Percentiles rank a stretch among this genome's conserved stretches.
Conservation (phyloP, 176 grass and related monocot species). For the Phyllostachys edulis region DNA sequence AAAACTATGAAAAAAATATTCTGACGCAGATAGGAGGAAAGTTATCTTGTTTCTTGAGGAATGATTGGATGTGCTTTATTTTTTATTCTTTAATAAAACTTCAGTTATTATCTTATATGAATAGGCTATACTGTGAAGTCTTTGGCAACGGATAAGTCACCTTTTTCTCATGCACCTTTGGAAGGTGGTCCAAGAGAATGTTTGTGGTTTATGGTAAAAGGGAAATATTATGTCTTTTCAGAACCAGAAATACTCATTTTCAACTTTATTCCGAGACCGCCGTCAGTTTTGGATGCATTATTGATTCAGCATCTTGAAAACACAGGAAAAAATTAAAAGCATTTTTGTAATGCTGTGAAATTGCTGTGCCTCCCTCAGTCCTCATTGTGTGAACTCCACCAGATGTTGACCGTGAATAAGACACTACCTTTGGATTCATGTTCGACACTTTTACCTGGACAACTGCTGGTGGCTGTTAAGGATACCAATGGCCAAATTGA, state of each 20-base stretch:
- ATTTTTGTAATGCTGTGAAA: background rate
- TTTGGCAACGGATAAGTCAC: background rate
- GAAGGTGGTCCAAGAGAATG: background rate
- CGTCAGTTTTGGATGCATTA: background rate
- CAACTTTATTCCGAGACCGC: background rate
- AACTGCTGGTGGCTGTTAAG: background rate
- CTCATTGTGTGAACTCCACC: background rate
- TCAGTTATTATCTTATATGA: background rate
- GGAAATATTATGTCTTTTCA: background rate
- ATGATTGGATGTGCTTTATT: background rate
- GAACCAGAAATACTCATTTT: slow-evolving; percentile 5
- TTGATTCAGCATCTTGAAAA: background rate
- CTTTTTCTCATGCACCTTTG: background rate
- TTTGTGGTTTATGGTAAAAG: background rate
- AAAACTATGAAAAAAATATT: too few relatives aligned
- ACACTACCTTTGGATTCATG: background rate
- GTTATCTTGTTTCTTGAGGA: background rate
- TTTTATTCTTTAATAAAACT: background rate
- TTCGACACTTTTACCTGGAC: background rate
- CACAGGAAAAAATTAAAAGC: background rate
- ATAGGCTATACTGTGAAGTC: background rate
- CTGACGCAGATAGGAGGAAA: background rate
- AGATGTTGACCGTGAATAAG: background rate
- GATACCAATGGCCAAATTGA: background rate
- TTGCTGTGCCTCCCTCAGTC: too few relatives aligned